Conservation (phyloP, 2,329 filamentous ascomycete species). For the Geoglossum cookeanum region DNA sequence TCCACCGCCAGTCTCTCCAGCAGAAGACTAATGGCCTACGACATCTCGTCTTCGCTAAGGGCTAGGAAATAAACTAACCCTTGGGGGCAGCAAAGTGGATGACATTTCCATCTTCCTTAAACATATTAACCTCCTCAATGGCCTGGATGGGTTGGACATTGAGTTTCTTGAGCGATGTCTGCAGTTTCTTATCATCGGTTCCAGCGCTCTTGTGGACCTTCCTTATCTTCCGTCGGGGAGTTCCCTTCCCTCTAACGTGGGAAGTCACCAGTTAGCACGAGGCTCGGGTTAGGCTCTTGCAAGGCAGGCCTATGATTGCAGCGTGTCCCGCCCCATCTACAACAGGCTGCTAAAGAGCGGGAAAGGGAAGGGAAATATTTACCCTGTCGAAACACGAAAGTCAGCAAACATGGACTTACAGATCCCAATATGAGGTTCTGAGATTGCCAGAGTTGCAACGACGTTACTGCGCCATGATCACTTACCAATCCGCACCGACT, state of each 20-base stretch:
- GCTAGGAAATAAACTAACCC: conserved; percentile 42
- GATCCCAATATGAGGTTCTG: neutral
- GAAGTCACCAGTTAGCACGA: neutral
- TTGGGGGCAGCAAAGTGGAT: conserved; percentile 98
- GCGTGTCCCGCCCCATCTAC: neutral
- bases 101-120: conserved; percentile 99
- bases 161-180: conserved; percentile 94
- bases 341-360: neutral
- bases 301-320: neutral
- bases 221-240: conserved; percentile 95
- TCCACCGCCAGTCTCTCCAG: neutral
- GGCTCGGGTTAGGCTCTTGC: conserved; percentile 3
- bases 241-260: conserved; percentile 62
- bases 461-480: conserved; percentile 14
- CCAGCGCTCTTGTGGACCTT: conserved; percentile 83
- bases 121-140: conserved; percentile 99
- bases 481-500: conserved; percentile 53
- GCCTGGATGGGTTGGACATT: conserved; percentile 98
- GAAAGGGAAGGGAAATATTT: neutral
- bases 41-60: neutral
- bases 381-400: neutral
- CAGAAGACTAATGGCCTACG: no score
- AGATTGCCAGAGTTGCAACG: neutral
- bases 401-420: neutral
- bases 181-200: conserved; percentile 99